Evolutionary conservation across 768 basidiomycete genomes (phyloP), one percentile per base, ranked within the genome.

Genomic region (Mycena galericulata): DNA sequence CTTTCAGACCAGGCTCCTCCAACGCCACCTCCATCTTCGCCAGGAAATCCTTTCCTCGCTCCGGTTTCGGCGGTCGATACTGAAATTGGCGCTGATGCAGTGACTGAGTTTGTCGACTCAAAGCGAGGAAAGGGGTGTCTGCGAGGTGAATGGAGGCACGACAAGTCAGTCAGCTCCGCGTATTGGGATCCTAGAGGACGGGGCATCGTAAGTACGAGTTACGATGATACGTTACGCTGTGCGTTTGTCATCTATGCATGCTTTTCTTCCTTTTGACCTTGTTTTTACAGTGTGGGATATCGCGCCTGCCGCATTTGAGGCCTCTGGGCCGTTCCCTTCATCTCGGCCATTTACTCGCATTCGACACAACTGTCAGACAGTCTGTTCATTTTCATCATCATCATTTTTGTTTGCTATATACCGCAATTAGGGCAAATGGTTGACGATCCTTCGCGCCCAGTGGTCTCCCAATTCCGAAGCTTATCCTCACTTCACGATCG

Each of bases 401-500:
- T 61, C 38, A 47, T 20, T n/a, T 2, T 18, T 17, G 14, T 41
- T 36, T 40, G 49, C 46, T 49, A 24, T 34, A 54, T 26, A 20
- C 46, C 68, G 45, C 40, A 51, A 27, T 18, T 65, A 95, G 94
- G 94, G 94, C 0, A 88, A 87, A 81, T 96, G 94, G 94, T 64
- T 96, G 40, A 92, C 93, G 6, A 85, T 91, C 47, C 79, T 96
- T 34, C 88, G 89, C 59, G 93, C 94, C 0, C 89, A 90, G 70
- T 96, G 94, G 94, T 87, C 82, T 29, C 85, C 86, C 3, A 95
- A 95, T 81, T 87, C 92, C 8, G 88, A 95, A 46, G 88, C 86
- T 12, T 94, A 91, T 72, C 94, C 94, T 51, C 92, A 96, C 77
- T 95, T 95, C 71, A 92, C 92, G 92, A 86, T 95, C 66, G 94